A percentile compares a stretch with the other conserved stretches of the same genome.
These are phyloP conservation scores for Lactifluus rugatus DNA, from an alignment of 768 basidiomycete species.

Conservation along the genomic window DNA sequence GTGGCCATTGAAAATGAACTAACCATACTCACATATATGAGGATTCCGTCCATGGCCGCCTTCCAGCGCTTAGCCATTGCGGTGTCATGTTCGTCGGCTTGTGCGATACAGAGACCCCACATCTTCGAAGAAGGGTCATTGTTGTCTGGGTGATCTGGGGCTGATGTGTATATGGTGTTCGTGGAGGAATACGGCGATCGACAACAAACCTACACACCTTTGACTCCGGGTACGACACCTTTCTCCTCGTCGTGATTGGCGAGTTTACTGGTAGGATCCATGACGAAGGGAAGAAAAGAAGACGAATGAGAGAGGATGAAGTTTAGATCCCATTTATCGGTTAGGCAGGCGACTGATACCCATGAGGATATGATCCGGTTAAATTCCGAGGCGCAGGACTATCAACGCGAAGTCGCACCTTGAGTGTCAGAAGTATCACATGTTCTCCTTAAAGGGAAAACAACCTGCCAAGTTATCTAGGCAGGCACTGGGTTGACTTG, in stretches of 20 bases:
- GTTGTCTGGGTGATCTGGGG: background rate
- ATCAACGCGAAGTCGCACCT: no score
- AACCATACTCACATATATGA: slow-evolving; percentile 8
- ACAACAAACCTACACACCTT: background rate
- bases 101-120: slow-evolving; percentile 9
- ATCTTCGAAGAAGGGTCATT: slow-evolving; percentile 13
- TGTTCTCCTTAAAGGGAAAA: no score
- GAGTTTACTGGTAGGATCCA: background rate
- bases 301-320: background rate
- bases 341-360: no score
- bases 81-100: background rate
- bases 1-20: background rate
- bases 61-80: slow-evolving; percentile 9
- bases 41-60: slow-evolving; percentile 14
- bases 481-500: no score
- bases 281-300: background rate
- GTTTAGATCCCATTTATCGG: background rate
- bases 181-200: background rate
- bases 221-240: background rate
- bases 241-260: background rate
- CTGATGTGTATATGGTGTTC: background rate
- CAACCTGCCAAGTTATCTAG: no score
- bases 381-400: no score
- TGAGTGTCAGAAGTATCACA: no score
- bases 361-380: background rate